Base-by-base conservation (phyloP, 192 early-diverging fungal species). In the Podochytrium sp. region DNA sequence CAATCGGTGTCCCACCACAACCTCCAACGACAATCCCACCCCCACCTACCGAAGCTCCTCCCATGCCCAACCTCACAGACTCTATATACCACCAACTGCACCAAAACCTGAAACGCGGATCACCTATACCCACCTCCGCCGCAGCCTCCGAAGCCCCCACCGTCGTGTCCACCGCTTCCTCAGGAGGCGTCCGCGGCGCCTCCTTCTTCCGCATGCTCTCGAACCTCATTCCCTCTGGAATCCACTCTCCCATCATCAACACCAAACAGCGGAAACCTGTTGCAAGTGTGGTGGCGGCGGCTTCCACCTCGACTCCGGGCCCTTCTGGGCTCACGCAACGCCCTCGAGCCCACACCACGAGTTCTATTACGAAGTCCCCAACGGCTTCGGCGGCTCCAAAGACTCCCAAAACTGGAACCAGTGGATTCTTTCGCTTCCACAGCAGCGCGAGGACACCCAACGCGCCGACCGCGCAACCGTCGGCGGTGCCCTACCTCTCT, bases 121-220 rank as follows among this genome's bases (percentile, higher is more conserved):
- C n/a, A 10, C n/a, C n/a, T n/a, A n/a, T n/a, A 20, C 16, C 23
- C 52, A 20, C 30, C 30, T 29, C 52, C 7, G 20, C 52, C 1
- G n/a, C 63, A 27, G 23, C 39, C 23, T 35, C 63, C 18, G 27
- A 65, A 25, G 47, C 29, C 18, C 63, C 63, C 20, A 34, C 63
- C 1, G 35, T 39, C 18, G 41, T 47, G 23, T 65, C 63, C 12
- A 33, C 41, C 23, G 14, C 38, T 18, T 34, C 29, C 2, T 27
- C 23, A 1, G 63, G 63, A 16, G 63, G 63, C n/a, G 69, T 60
- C 29, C 49, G 52, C 20, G 51, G 35, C 20, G 57, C 40, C 27
- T 71, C 69, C 1, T 71, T 71, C 37, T 59, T 71, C 27, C 16
- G 49, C 2, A 71, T 71, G 69, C 35, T 71, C 0, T 20, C 37